Evolutionary conservation across 768 basidiomycete genomes (phyloP), one percentile per base, ranked within the genome.

Genomic region (Auricularia sp.): DNA sequence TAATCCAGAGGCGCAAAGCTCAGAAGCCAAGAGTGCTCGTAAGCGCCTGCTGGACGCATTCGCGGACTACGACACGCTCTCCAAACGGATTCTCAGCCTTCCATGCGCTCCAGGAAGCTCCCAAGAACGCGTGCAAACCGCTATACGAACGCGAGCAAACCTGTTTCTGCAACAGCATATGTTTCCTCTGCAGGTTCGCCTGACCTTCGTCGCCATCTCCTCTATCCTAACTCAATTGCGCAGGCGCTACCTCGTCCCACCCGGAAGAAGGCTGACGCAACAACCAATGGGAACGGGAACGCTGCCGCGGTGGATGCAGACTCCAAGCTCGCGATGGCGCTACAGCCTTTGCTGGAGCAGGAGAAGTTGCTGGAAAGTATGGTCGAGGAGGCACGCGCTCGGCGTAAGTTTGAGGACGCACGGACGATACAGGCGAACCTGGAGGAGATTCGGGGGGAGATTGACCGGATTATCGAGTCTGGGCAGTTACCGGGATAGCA

Each of bases 391-490:
- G 96, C 96, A 5, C 89, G 87, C 74, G 82, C 86, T 2, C 88
- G 89, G 69, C 81, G 96, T 54, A 98, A 98, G 76, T 98, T 98
- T 68, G 96, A 98, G 75, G 97, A 99, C 71, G 90, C 89, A 14
- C 89, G 89, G 74, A 89, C 89, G 3, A 77, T 99, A 67, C 87
- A 90, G 72, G 73, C 77, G 37, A 95, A 89, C 73, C 74, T 98
- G 62, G 80, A 77, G 58, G 96, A 98, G 77, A 92, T 99, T 64
- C 80, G 88, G 68, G 79, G 72, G 13, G 95, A 96, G 78, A 94
- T 98, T 62, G 86, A 86, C 67, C 84, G 81, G 71, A 79, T 94
- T 29, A 13, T 59, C 11, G 56, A 59, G 34, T 10, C 16, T 24
- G 56, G 56, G 18, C 56, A 35, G 13, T 42, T 42, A 42, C 39